Evolutionary conservation across 2,329 filamentous ascomycete species (phyloP), one percentile per base, ranked within the genome.

Genomic region (Venturia asperata): DNA sequence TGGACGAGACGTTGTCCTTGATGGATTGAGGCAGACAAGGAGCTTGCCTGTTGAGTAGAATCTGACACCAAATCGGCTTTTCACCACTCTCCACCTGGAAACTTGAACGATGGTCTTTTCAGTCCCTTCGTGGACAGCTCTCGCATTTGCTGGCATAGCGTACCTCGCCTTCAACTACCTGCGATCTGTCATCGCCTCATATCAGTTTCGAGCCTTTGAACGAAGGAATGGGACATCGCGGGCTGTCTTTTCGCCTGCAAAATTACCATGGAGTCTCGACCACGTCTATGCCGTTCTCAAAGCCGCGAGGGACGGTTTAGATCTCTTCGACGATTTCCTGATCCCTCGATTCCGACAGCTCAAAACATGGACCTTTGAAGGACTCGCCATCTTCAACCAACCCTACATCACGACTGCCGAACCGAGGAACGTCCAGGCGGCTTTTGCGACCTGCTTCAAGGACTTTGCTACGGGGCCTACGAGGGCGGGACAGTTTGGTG

Each of bases 171-270:
- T 58, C 19, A 24, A 30, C 7, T 34, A 43, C 49, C 17, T 65
- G 37, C 24, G 64, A 7, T 30, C 56, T 27, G 42, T 17, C 27
- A 34, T 61, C 9, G 42, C 21, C 39, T n/a, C 64, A 4, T 37
- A 42, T 13, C 64, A 42, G 30, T 64, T 66, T 15, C 64, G 30
- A 27, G 39, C 27, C 15, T 66, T 66, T 43, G 64, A 62, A 30
- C 27, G 17, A 5, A 71, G 75, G 37, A 75, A 82, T 69, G 80
- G 80, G 60, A 83, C 82, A 70, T 73, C 80, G 58, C 76, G 77
- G 11, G 75, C 77, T 19, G 70, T 42, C 7, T 42, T 61, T 37
- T 43, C 60, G 21, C 13, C 60, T 17, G 37, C 60, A 42, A 45
- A 27, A 27, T 34, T 64, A 21, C 64, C 64, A 49, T 66, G 64